Base-by-base conservation (phyloP, 2,329 filamentous ascomycete species). In the Penicillium sp. region DNA sequence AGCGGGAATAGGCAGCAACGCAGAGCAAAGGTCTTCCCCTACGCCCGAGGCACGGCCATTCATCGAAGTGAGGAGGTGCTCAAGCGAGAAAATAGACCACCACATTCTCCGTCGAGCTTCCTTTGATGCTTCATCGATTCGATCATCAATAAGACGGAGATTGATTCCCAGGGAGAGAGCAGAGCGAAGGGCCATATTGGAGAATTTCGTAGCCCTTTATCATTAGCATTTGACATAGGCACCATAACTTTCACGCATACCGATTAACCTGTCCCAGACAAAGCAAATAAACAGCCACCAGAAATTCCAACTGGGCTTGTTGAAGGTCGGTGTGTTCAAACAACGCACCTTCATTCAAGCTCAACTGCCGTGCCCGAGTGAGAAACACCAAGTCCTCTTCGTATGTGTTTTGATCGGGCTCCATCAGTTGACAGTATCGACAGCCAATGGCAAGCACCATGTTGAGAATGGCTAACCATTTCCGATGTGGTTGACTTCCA, bases 371-470 rank as follows among this genome's bases (percentile, higher is more conserved):
- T 1, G 67, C 65, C 29, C 66, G 54, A 3, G 64, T 61, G 39
- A 70, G 57, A 36, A 64, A 69, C 8, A 65, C 41, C 18, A 64
- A 40, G 28, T 68, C 62, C 35, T 68, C 55, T n/a, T 56, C 51
- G 22, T 60, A 56, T 1, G 45, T 46, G 22, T 39, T 44, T 36
- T 51, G 55, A 2, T 48, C 42, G 11, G 50, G 46, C 22, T 62
- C 45, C 11, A 55, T 50, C 5, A 66, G 47, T n/a, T 59, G 60
- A 13, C 57, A 59, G 40, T 67, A 63, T 20, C 59, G 60, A 41
- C 64, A 65, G 2, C 62, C 65, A 38, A 70, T 64, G 4, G 67
- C 67, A 35, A 70, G 66, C n/a, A 70, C 60, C 52, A 70, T 57
- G 38, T 70, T 70, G 35, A 70, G 38, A n/a, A 68, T 64, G 1